Percentiles rank a stretch among this genome's conserved stretches.
Evolutionary conservation across 1,284 basidiomycete species (phyloP).

Genomic region (Ceratobasidium sp.): DNA sequence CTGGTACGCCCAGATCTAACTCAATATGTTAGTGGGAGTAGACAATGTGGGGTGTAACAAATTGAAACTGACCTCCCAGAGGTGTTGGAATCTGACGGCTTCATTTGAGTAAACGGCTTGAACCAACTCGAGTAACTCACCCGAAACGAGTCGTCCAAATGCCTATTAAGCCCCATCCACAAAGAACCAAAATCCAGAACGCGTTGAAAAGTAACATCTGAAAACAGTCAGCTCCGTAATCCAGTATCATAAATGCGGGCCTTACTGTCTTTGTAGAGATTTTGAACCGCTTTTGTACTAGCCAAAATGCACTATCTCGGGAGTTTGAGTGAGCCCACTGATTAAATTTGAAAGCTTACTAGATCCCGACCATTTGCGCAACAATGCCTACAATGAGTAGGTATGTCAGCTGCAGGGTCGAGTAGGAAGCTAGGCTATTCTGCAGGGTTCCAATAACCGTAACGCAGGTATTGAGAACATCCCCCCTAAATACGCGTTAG

Average conservation of each 20-base stretch:
- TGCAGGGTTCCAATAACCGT: conserved; percentile 83
- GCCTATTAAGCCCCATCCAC: conserved; percentile 82
- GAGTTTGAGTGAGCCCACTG: neutral
- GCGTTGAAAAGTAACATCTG: conserved; percentile 81
- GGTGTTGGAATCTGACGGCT: conserved; percentile 71
- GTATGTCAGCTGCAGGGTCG: conserved; percentile 74
- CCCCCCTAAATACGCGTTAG: conserved; percentile 58
- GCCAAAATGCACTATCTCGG: conserved; percentile 71
- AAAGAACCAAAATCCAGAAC: conserved; percentile 81
- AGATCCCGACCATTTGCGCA: conserved; percentile 80
- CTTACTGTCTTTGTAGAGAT: conserved; percentile 79
- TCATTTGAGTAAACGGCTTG: neutral
- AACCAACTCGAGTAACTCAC: neutral
- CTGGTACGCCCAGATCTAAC: conserved; percentile 55
- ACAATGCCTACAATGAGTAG: conserved; percentile 83
- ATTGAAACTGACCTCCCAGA: conserved; percentile 81
- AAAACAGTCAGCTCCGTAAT: neutral
- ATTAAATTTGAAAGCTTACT: conserved; percentile 63
- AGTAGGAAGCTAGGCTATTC: conserved; percentile 77
- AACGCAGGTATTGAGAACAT: conserved; percentile 81
- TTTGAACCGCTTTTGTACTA: conserved; percentile 78
- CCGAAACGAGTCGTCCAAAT: conserved; percentile 81
- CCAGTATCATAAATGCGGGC: neutral
- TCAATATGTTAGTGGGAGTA: conserved; percentile 46
- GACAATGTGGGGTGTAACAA: neutral